phyloP scores from a whole-genome alignment of 202 grass and related monocot genomes.

The Schoenoplectus triqueter region DNA sequence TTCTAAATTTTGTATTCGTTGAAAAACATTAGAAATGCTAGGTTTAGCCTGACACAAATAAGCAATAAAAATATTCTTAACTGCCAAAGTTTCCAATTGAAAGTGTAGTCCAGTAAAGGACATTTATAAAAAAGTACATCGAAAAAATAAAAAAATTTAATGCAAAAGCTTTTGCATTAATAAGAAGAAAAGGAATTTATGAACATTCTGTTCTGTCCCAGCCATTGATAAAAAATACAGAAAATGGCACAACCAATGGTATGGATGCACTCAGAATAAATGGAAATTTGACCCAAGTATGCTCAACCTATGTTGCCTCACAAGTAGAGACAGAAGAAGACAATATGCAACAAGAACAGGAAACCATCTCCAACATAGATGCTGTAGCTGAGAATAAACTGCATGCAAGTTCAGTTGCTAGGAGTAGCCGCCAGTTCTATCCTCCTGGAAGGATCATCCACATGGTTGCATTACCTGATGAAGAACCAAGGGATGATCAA shows the following conservation, averaged over 20 bases:
- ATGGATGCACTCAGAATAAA: slow-evolving; percentile 20
- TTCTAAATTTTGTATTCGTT: slow-evolving; percentile 20
- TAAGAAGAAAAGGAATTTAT: not conserved
- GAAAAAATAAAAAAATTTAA: slow-evolving; percentile 7
- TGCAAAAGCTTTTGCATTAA: slow-evolving; percentile 18
- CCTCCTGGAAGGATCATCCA: slow-evolving; percentile 85
- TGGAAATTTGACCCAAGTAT: slow-evolving; percentile 21
- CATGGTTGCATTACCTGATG: slow-evolving; percentile 56
- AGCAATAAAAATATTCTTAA: too few species aligned
- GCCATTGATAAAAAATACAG: slow-evolving; percentile 58
- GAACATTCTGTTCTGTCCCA: slow-evolving; percentile 38
- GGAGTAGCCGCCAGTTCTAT: slow-evolving; percentile 50
- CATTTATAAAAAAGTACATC: not conserved
- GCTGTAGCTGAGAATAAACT: slow-evolving; percentile 32
- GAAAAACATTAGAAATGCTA: not conserved
- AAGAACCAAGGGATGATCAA: slow-evolving; percentile 48
- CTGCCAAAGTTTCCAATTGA: too few species aligned
- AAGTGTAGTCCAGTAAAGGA: not conserved
- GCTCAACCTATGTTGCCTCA: slow-evolving; percentile 12
- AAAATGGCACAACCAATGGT: slow-evolving; percentile 28
- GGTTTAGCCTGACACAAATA: slow-evolving; percentile 14
- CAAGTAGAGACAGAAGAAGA: slow-evolving; percentile 29
- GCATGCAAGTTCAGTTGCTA: slow-evolving; percentile 23
- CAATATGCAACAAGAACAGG: slow-evolving; percentile 19
- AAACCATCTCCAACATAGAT: slow-evolving; percentile 4